These are phyloP conservation scores for Chlamydomonas reinhardtii DNA, from an alignment of 163 green algal genomes.

Conservation along the genomic window DNA sequence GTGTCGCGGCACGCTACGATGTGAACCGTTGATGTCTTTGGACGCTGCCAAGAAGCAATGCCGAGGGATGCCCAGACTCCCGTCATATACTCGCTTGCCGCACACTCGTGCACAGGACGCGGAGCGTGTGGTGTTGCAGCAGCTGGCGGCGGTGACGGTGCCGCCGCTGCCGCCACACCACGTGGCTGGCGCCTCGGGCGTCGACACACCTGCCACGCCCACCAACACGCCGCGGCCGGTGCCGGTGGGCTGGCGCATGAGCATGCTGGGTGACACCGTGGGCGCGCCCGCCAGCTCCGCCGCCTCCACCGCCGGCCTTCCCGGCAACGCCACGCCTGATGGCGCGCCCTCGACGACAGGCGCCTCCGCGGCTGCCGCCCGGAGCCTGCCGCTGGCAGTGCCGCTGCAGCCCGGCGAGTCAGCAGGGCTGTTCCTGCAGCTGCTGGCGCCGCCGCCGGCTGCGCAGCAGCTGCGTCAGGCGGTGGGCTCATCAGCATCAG, in stretches of 20 bases:
- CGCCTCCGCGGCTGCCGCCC: not conserved
- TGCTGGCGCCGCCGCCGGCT: slow-evolving; percentile 20
- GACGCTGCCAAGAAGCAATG: no score
- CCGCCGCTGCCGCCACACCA: slow-evolving; percentile 3
- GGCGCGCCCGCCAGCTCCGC: not conserved
- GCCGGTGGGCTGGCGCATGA: slow-evolving; percentile 41
- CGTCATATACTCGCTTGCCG: no score
- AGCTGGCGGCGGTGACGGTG: slow-evolving; percentile 22
- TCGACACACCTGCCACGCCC: slow-evolving; percentile 2
- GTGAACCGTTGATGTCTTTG: no score
- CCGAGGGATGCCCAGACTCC: no score
- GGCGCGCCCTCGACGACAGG: no score
- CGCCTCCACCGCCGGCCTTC: not conserved
- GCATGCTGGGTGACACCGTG: not conserved
- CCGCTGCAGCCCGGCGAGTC: slow-evolving; percentile 40
- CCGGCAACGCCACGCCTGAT: not conserved
- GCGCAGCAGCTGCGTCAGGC: not conserved
- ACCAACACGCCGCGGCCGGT: not conserved
- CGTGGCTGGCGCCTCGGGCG: slow-evolving; percentile 17
- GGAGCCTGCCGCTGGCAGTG: slow-evolving; percentile 36
- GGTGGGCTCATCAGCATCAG: not conserved
- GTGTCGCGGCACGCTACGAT: no score
- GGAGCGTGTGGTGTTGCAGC: slow-evolving; percentile 36
- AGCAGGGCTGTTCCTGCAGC: slow-evolving; percentile 30
- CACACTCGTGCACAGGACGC: no score